Base-by-base conservation (phyloP, 2,329 filamentous ascomycete genomes). In the Arachnomyces sp. region DNA sequence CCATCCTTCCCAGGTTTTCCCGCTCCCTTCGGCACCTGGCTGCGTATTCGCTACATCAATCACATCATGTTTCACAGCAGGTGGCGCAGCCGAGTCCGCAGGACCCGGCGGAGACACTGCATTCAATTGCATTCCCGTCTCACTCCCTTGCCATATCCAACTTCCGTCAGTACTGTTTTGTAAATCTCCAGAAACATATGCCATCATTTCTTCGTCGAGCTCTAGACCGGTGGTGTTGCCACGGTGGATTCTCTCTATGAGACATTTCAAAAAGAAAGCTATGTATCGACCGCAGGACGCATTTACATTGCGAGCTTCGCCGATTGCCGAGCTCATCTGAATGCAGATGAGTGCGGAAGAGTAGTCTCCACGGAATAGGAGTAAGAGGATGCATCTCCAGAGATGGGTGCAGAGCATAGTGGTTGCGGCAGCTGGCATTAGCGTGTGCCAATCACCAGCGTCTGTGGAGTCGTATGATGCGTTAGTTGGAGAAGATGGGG, bases 131-230 rank as follows among this genome's bases (percentile, higher is more conserved):
- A 59, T 61, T 7, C 60, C 65, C 3, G 59, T 69, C 51, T 83
- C 80, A 28, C 73, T 72, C 21, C 75, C 72, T 53, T 75, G 66
- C 90, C 89, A 95, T 3, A 89, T 76, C 90, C 90, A 96, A 9
- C 82, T 81, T 28, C 78, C 78, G 38, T 88, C 82, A 0, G 74
- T 72, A n/a, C 75, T 79, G 1, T 82, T 84, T 62, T 96, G 90
- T 53, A 93, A 71, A 62, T 96, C 92, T 0, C 82, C 85, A 21
- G 85, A 90, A 1, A 85, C 79, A 53, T 95, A 95, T 0, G 82
- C 86, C 18, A 96, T 67, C 51, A 96, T 75, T 58, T 95, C 90
- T 57, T 96, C 89, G 53, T 98, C 89, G 3, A 72, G 70, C 34
- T 79, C 75, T 2, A 77, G 55, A 21, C 60, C 60, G 2, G 52